Conservation (phyloP, 805 yeast genomes). For the Cyberlindnera petersonii region DNA sequence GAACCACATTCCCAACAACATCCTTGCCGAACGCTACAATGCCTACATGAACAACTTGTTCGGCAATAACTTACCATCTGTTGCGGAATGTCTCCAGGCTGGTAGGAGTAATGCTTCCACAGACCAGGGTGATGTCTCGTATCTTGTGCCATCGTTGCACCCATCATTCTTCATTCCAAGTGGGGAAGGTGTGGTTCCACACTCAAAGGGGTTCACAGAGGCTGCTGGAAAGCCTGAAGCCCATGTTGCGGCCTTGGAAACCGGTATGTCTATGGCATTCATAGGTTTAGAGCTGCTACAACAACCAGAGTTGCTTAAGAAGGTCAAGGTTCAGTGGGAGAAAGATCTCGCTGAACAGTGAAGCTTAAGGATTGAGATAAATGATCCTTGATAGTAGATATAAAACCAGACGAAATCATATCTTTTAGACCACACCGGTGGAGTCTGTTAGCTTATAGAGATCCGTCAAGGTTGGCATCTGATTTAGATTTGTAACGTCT, state of each 20-base stretch:
- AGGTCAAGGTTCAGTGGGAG: slow-evolving; percentile 8
- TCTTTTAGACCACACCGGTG: too few species aligned
- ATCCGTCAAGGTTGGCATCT: too few species aligned
- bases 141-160: slow-evolving; percentile 11
- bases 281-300: slow-evolving; percentile 7
- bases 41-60: slow-evolving; percentile 9
- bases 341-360: too few species aligned
- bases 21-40: slow-evolving; percentile 6
- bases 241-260: slow-evolving; percentile 8
- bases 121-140: slow-evolving; percentile 12
- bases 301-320: slow-evolving; percentile 4
- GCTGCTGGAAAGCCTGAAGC: slow-evolving; percentile 5
- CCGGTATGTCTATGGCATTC: slow-evolving; percentile 7
- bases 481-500: too few species aligned
- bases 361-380: too few species aligned
- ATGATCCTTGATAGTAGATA: too few species aligned
- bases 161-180: slow-evolving; percentile 6
- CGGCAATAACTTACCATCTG: slow-evolving; percentile 2
- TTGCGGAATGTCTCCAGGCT: slow-evolving; percentile 1
- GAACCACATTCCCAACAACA: slow-evolving; percentile 10
- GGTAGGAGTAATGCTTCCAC: slow-evolving; percentile 9
- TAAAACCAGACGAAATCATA: too few species aligned
- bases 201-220: slow-evolving; percentile 8
- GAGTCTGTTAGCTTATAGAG: too few species aligned
- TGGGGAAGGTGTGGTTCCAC: slow-evolving; percentile 6